These are phyloP conservation scores for Podaxis pistillaris DNA, from an alignment of 768 basidiomycete species.

Conservation along the genomic window DNA sequence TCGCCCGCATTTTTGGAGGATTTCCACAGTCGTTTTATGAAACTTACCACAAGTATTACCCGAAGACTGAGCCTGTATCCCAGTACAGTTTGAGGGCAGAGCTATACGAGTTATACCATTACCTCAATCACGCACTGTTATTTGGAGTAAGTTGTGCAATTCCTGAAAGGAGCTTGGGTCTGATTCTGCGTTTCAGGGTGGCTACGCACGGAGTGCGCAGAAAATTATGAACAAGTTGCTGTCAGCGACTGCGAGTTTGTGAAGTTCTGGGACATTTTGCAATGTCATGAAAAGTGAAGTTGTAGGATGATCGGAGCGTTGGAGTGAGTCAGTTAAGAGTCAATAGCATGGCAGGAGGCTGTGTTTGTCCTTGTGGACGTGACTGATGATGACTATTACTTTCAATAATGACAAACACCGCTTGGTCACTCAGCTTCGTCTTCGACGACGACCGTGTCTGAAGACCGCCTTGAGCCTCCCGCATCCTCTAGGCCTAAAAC, in stretches of 20 bases:
- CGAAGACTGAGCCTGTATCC: slow-evolving; percentile 62
- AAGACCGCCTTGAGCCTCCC: neutral
- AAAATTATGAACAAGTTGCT: slow-evolving; percentile 37
- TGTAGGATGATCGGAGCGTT: neutral
- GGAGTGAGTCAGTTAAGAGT: neutral
- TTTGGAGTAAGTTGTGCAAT: slow-evolving; percentile 60
- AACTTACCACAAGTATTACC: slow-evolving; percentile 60
- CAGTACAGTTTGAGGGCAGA: slow-evolving; percentile 64
- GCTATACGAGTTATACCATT: slow-evolving; percentile 80
- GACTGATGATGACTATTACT: neutral
- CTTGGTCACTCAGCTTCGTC: slow-evolving; percentile 26
- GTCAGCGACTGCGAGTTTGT: slow-evolving; percentile 11
- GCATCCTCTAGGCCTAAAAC: neutral
- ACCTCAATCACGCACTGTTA: slow-evolving; percentile 76
- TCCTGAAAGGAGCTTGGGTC: neutral
- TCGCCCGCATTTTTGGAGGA: slow-evolving; percentile 79
- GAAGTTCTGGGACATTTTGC: neutral
- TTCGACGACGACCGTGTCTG: neutral
- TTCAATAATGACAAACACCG: slow-evolving; percentile 30
- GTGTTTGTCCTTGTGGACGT: slow-evolving; percentile 12
- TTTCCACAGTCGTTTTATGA: slow-evolving; percentile 62
- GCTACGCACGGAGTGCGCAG: slow-evolving; percentile 55
- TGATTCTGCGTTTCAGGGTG: slow-evolving; percentile 31
- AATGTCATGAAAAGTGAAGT: neutral
- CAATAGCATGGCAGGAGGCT: neutral